Conservation (phyloP, 495 filamentous ascomycete species). For the Podospora fimiseda region DNA sequence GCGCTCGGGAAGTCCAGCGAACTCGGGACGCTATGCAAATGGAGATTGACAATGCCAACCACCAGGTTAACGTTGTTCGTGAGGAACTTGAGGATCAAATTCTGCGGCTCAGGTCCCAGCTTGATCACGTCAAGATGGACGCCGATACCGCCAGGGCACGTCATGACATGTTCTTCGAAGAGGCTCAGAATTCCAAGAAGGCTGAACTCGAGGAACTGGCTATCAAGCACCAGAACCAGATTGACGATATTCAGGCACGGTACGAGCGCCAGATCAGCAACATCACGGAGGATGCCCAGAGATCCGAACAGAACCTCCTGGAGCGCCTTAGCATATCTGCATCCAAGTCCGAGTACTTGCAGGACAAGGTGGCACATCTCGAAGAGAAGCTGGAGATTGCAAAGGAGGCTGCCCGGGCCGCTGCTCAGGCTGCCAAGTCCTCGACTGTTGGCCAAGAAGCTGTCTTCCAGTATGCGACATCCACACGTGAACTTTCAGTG, state of each 20-base stretch:
- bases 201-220: constrained; percentile 60
- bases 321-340: constrained; percentile 71
- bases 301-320: constrained; percentile 57
- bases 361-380: constrained; percentile 73
- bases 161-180: constrained; percentile 72
- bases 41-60: constrained; percentile 74
- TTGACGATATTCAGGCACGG: constrained; percentile 58
- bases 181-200: constrained; percentile 58
- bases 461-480: constrained; percentile 27
- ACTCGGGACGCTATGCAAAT: constrained; percentile 69
- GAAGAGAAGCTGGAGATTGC: constrained; percentile 85
- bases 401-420: constrained; percentile 82
- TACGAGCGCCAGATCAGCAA: constrained; percentile 70
- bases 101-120: constrained; percentile 56
- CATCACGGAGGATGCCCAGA: constrained; percentile 63
- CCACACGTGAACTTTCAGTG: constrained; percentile 40
- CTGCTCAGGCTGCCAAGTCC: constrained; percentile 72
- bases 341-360: constrained; percentile 70
- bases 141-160: constrained; percentile 65
- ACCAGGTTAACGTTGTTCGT: constrained; percentile 73
- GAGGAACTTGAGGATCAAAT: constrained; percentile 71
- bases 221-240: constrained; percentile 63
- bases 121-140: constrained; percentile 66
- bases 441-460: constrained; percentile 43
- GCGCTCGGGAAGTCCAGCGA: constrained; percentile 68